phyloP scores from a whole-genome alignment of 306 rosid species.

The Rosa multiflora region DNA sequence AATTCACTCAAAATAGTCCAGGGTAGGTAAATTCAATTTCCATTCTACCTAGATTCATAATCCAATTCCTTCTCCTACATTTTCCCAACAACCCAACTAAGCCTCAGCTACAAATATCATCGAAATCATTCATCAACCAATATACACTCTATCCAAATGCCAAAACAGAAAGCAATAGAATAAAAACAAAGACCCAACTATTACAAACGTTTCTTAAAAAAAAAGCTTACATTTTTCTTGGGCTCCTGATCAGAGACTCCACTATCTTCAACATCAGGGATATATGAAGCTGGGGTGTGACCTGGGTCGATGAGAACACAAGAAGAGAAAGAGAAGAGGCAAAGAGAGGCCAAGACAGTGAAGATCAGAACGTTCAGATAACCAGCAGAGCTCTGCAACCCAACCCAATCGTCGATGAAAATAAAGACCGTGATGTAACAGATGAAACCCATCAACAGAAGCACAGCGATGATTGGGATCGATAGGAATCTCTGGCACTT shows the following conservation, averaged over 20 bases:
- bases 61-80: conserved; percentile 7
- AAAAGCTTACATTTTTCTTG: conserved; percentile 54
- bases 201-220: background rate
- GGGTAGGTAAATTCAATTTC: background rate
- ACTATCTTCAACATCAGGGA: conserved; percentile 72
- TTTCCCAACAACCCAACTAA: background rate
- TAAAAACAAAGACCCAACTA: conserved; percentile 17
- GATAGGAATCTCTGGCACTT: conserved; percentile 48
- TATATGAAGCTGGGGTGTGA: conserved; percentile 62
- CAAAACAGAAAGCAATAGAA: conserved; percentile 19
- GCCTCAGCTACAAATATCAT: background rate
- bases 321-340: conserved; percentile 62
- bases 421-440: conserved; percentile 65
- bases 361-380: conserved; percentile 52
- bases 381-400: conserved; percentile 63
- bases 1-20: background rate
- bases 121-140: background rate
- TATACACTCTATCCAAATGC: background rate
- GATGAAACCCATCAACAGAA: conserved; percentile 45
- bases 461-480: conserved; percentile 52
- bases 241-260: conserved; percentile 32
- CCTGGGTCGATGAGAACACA: conserved; percentile 86
- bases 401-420: conserved; percentile 71
- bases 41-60: background rate
- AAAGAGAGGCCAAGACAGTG: conserved; percentile 49